Percentiles rank a stretch among this genome's conserved stretches.
phyloP scores from a whole-genome alignment of 2,329 filamentous ascomycete genomes.

The Phialemonium atrogriseum region DNA sequence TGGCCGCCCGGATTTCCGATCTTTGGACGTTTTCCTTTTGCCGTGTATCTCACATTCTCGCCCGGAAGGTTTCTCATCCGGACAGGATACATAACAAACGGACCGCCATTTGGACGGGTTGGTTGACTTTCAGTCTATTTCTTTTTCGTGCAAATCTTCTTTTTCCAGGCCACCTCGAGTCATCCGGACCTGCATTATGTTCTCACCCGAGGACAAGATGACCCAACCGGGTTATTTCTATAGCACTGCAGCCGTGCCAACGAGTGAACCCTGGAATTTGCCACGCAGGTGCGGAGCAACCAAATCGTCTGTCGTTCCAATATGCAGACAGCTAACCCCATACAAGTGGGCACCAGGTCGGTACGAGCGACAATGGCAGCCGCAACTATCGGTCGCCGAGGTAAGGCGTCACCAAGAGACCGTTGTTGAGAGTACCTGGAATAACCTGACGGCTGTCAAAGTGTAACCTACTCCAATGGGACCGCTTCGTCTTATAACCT shows the following conservation, averaged over 20 bases:
- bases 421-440: conserved; percentile 10
- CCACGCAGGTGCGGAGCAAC: conserved; percentile 41
- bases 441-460: conserved; percentile 22
- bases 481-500: conserved; percentile 24
- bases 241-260: conserved; percentile 34
- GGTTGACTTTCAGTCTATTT: conserved; percentile 5
- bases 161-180: neutral
- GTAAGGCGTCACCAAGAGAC: conserved; percentile 16
- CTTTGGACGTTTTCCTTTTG: too few species aligned
- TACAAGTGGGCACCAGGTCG: too few species aligned
- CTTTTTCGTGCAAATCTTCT: conserved; percentile 5
- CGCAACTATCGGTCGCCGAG: conserved; percentile 19
- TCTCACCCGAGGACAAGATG: conserved; percentile 33
- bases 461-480: conserved; percentile 33
- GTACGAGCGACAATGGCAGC: conserved; percentile 22
- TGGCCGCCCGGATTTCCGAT: too few species aligned
- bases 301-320: conserved; percentile 6
- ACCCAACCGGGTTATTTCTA: conserved; percentile 40
- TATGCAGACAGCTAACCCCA: conserved; percentile 13
- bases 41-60: too few species aligned
- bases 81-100: neutral
- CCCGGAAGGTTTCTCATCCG: neutral
- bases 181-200: neutral
- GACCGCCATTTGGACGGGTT: neutral
- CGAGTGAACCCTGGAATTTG: conserved; percentile 41